phyloP scores from a whole-genome alignment of 306 rosid species.

The Dryas alaskensis region DNA sequence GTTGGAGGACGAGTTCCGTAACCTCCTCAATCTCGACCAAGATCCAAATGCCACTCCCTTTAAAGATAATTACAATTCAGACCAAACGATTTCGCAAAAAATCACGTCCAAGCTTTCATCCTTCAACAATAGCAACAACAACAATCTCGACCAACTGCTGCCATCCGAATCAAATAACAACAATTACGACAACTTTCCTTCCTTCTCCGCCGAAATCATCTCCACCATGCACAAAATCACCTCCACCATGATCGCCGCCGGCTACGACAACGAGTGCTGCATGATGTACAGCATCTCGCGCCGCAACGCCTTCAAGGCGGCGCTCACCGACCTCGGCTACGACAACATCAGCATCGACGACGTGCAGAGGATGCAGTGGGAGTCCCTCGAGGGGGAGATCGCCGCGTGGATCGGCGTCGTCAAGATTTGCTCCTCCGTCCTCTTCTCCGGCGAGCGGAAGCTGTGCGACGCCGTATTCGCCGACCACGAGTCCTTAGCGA shows the following conservation, averaged over 20 bases:
- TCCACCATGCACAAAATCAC: conserved; percentile 44
- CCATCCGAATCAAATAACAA: conserved; percentile 5
- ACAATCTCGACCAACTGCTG: conserved; percentile 14
- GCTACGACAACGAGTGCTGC: conserved; percentile 61
- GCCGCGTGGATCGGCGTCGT: conserved; percentile 56
- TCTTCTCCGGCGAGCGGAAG: conserved; percentile 48
- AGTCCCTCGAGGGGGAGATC: conserved; percentile 51
- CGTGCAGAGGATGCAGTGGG: conserved; percentile 67
- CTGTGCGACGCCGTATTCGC: conserved; percentile 50
- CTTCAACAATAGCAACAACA: conserved; percentile 30
- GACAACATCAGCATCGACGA: conserved; percentile 50
- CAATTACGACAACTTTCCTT: conserved; percentile 26
- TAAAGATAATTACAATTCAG: not conserved
- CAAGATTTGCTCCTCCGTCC: conserved; percentile 46
- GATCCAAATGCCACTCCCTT: conserved; percentile 8
- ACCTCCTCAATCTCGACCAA: conserved; percentile 24
- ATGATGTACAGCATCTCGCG: conserved; percentile 44
- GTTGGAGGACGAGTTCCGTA: conserved; percentile 49
- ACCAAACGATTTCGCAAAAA: conserved; percentile 4
- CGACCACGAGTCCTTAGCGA: conserved; percentile 27
- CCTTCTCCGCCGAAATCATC: conserved; percentile 36
- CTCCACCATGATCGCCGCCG: conserved; percentile 49
- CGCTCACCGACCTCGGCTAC: conserved; percentile 39
- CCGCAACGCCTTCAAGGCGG: conserved; percentile 45
- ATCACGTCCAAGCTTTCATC: conserved; percentile 28